Base-by-base conservation (phyloP, 169 alveolate species). In the Ichthyophthirius multifiliis region DNA sequence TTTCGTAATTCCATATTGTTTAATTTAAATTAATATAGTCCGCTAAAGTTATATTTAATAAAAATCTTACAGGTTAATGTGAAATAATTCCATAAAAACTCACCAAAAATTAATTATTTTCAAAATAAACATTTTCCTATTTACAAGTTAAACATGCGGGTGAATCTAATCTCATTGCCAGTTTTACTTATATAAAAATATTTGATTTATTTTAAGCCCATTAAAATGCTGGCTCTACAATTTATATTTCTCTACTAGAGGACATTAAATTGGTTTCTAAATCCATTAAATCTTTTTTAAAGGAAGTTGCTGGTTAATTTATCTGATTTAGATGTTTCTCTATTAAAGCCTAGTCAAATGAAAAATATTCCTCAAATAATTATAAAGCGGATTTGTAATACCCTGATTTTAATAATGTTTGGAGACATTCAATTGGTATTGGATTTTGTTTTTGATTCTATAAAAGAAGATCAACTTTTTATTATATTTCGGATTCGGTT, bases 121-220 rank as follows among this genome's bases (percentile, higher is more conserved):
- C 48, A 12, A 67, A 37, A 18, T 67, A 35, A 18, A 67, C 46
- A 7, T 15, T 67, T 67, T 67, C 77, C 23, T 67, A 32, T 67
- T 67, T 67, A 39, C 77, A 67, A 2, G 43, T 41, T 9, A 67
- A 34, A 41, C 77, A 67, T 15, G 55, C 77, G n/a, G 77, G 77
- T 2, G 77, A 47, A 67, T 67, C 77, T n/a, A 34, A 32, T 67
- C 77, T 67, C 46, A 67, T 34, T 6, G 77, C 77, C 31, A 34
- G 10, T 35, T 67, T 67, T 37, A 67, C 35, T 34, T 37, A 37
- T 10, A 67, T 12, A 44, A 67, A 67, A 15, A 67, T 37, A 10
- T 6, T n/a, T 5, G 43, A 34, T 39, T 39, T 67, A 20, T 23
- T 67, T 20, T 67, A 39, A 6, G 77, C 77, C 77, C 77, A 67